Base-by-base conservation (phyloP, 257 asterid genomes). In the Solanum clarkiae region DNA sequence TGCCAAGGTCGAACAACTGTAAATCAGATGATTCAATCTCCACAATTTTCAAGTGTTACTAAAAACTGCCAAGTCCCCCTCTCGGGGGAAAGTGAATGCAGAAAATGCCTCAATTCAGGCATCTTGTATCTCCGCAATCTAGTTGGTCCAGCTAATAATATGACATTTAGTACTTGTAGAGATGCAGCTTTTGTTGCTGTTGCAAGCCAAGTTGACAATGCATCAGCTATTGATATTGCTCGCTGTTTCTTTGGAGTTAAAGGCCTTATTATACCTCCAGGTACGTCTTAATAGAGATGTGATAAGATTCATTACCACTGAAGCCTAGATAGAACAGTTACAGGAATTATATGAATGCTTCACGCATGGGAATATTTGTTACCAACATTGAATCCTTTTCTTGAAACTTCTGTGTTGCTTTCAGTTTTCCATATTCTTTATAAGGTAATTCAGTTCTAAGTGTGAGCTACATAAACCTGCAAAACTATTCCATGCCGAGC, bases 221-320 rank as follows among this genome's bases (percentile, higher is more conserved):
- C 51, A 17, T 90, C 98, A 26, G 90, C 92, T 53, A 69, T 92
- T 74, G 91, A 90, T 65, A 86, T 95, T 53, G 98, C 97, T 1
- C 86, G 93, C 88, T 97, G 99, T 89, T 97, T 94, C 91, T 97
- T 97, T 87, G 97, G 97, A 86, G 93, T 95, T 83, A 92, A 84
- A 87, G 94, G 91, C 84, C 94, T 97, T 59, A 71, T 89, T 62
- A 44, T 82, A 80, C 91, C 90, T 53, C 91, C 93, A 90, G 98
- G 98, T 93, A 86, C 63, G 88, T 24, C 24, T 47, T 17, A 16
- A 80, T 16, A 59, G 69, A 60, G 20, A 71, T 62, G 65, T 10
- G 65, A 4, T 29, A 29, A 14, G 29, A 26, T 79, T 53, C 83
- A 79, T 51, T 29, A 26, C 17, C 57, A 45, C 59, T 6, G 83